Conservation (phyloP, 23 red algal genomes). For the Gracilaria domingensis region DNA sequence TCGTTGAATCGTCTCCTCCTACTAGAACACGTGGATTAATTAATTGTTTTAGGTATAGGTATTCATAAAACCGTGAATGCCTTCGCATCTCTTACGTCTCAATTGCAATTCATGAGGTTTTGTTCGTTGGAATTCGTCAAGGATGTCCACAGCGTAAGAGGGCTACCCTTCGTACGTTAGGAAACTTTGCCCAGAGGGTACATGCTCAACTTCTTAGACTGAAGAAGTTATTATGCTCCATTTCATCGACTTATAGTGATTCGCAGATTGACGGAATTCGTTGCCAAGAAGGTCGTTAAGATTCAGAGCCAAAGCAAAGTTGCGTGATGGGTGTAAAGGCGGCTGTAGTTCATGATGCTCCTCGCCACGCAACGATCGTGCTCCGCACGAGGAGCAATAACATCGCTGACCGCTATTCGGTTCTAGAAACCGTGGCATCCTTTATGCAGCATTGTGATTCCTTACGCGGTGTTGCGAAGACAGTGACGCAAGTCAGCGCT, state of each 20-base stretch:
- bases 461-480: conserved; percentile 46
- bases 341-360: conserved; percentile 64
- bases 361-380: conserved; percentile 48
- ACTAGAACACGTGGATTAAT: too few relatives aligned
- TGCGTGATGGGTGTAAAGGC: conserved; percentile 63
- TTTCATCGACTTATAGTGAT: background rate
- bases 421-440: conserved; percentile 54
- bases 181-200: too few relatives aligned
- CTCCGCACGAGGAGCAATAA: conserved; percentile 45
- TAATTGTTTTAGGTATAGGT: too few relatives aligned
- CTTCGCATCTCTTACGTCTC: too few relatives aligned
- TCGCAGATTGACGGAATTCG: background rate
- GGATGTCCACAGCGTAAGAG: too few relatives aligned
- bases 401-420: conserved; percentile 24
- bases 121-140: too few relatives aligned
- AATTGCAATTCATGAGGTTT: too few relatives aligned
- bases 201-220: background rate
- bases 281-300: background rate
- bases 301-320: background rate
- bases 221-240: background rate
- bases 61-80: too few relatives aligned
- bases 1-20: too few relatives aligned
- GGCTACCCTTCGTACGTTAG: too few relatives aligned
- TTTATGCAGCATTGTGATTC: conserved; percentile 72
- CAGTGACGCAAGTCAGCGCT: conserved; percentile 53